Conservation (phyloP, 1,284 basidiomycete genomes). For the Puccinia triticina region DNA sequence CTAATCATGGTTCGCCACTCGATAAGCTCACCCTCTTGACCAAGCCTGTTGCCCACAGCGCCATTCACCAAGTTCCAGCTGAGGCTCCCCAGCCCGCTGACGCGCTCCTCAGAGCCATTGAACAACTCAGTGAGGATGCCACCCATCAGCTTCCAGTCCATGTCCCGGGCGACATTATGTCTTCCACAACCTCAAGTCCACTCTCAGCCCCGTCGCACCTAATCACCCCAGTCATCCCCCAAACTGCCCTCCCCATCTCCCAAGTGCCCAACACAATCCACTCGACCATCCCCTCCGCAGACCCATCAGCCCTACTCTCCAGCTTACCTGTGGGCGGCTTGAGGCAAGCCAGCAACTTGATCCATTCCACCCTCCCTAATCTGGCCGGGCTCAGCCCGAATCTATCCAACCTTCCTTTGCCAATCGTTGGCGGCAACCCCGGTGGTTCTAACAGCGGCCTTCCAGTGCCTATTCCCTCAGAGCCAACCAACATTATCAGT, state of each 20-base stretch:
- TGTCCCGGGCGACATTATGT: background rate
- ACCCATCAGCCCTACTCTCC: background rate
- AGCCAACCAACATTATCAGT: too few species aligned
- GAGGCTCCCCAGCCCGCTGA: background rate
- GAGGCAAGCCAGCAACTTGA: too few species aligned
- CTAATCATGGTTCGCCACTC: too few species aligned
- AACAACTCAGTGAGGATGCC: background rate
- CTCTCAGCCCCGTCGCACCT: too few species aligned
- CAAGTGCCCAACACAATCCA: background rate
- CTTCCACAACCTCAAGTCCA: too few species aligned
- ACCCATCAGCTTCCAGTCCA: background rate
- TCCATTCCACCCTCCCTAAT: too few species aligned
- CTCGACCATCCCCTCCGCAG: background rate
- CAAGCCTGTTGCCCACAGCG: background rate
- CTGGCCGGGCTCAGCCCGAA: too few species aligned
- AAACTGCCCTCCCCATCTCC: background rate
- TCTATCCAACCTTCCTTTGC: too few species aligned
- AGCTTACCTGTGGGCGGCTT: background rate
- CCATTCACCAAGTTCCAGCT: background rate
- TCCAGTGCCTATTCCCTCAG: too few species aligned
- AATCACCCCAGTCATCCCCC: background rate
- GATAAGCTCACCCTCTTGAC: too few species aligned
- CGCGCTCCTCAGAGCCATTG: slow-evolving; percentile 7
- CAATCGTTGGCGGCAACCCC: too few species aligned
- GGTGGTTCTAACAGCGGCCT: too few species aligned